Evolutionary conservation across 768 basidiomycete species (phyloP).

Genomic region (Russula virescens): DNA sequence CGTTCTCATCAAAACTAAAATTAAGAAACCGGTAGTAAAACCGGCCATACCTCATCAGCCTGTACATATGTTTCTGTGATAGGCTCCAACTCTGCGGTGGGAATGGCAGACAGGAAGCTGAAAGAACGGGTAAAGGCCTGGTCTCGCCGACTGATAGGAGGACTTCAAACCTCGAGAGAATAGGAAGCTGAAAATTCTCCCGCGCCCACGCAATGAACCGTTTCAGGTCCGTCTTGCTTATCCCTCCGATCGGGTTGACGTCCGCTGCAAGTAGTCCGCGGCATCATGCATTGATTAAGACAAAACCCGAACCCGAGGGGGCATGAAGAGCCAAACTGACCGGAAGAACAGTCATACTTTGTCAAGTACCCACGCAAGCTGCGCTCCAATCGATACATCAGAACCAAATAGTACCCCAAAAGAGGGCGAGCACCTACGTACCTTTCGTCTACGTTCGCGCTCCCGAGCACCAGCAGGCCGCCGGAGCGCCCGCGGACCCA

Average conservation of each 20-base stretch:
- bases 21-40: not conserved
- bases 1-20: too few relatives aligned
- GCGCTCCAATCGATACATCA: not conserved
- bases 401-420: not conserved
- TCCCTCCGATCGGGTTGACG: constrained; percentile 96
- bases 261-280: constrained; percentile 53
- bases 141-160: not conserved
- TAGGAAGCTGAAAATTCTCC: constrained; percentile 73
- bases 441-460: constrained; percentile 99
- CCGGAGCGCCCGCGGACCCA: constrained; percentile 84
- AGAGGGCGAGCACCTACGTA: constrained; percentile 25
- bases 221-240: constrained; percentile 97
- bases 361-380: constrained; percentile 95
- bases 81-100: constrained; percentile 95
- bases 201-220: constrained; percentile 87
- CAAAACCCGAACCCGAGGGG: constrained; percentile 4
- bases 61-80: constrained; percentile 93
- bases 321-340: constrained; percentile 33
- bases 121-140: not conserved
- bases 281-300: not conserved
- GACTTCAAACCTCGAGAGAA: constrained; percentile 59
- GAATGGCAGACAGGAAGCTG: constrained; percentile 88
- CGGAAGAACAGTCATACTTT: constrained; percentile 95
- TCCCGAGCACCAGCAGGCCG: constrained; percentile 90
- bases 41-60: constrained; percentile 72